Base-by-base conservation (phyloP, 78 protist species). In the Tieghemostelium lacteum region DNA sequence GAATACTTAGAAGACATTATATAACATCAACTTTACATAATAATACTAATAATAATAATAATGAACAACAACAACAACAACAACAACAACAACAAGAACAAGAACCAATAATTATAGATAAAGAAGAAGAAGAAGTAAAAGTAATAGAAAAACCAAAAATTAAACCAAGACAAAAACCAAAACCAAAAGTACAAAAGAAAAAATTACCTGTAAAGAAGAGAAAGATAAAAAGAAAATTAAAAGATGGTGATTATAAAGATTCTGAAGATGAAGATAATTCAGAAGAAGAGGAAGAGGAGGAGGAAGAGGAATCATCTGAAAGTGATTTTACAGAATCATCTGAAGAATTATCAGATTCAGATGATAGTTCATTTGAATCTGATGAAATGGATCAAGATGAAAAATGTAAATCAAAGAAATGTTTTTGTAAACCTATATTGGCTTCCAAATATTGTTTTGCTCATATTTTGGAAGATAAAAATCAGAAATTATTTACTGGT, bases 1-100 rank as follows among this genome's bases (percentile, higher is more conserved):
- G 91, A 69, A 57, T 83, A 7, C 33, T 83, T 31, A 66, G 91
- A 60, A 83, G 91, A 45, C 76, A 83, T 58, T 83, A 83, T 69
- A 66, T 83, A n/a, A 19, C 52, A 28, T 61, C 69, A n/a, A 26
- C 33, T n/a, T 2, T 40, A 16, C 34, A 83, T 31, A n/a, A 42
- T 34, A 31, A 34, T 12, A 65, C 1, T 29, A 6, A 70, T n/a
- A 52, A 4, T 36, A 74, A 54, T 33, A 10, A 71, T 45, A 24
- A 71, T 31, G 54, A 52, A 31, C 45, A 71, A 14, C 28, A 28
- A 28, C 40, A 71, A 31, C 3, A 26, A 62, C 14, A 5, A 5
- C 31, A 58, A 22, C 16, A n/a, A n/a, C 31, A 49, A 49, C 8
- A 16, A 49, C 24, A n/a, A n/a, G n/a, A n/a, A n/a, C n/a, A n/a